phyloP scores from a whole-genome alignment of 768 basidiomycete species.

The Tricholoma hemisulphureum region DNA sequence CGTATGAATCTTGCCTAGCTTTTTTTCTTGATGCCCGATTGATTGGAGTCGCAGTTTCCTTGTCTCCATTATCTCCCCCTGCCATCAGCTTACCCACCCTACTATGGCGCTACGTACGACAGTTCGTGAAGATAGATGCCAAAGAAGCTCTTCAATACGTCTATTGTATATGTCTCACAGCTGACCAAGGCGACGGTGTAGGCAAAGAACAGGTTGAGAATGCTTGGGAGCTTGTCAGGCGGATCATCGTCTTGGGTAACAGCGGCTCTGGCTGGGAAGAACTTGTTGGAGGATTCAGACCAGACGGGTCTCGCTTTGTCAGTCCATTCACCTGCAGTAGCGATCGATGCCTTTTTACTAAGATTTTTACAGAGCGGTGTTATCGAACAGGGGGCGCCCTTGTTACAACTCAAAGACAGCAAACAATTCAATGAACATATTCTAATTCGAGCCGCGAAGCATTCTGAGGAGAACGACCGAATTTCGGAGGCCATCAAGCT shows the following conservation, averaged over 20 bases:
- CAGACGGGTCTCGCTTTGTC: slow-evolving; percentile 88
- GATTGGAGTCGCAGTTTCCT: slow-evolving; percentile 48
- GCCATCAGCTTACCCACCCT: slow-evolving; percentile 80
- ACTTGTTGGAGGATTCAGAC: slow-evolving; percentile 88
- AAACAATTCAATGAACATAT: slow-evolving; percentile 79
- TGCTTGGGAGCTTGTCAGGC: slow-evolving; percentile 76
- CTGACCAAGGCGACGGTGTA: slow-evolving; percentile 64
- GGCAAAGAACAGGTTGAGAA: slow-evolving; percentile 84
- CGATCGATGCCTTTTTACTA: background rate
- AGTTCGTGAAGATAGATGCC: slow-evolving; percentile 90
- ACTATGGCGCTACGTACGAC: slow-evolving; percentile 89
- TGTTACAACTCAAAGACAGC: slow-evolving; percentile 69
- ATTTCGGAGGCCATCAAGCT: slow-evolving; percentile 90
- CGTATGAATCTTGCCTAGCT: slow-evolving; percentile 44
- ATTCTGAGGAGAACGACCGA: slow-evolving; percentile 82
- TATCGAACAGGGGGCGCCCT: slow-evolving; percentile 77
- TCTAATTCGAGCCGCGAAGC: slow-evolving; percentile 76
- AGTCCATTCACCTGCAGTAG: slow-evolving; percentile 28
- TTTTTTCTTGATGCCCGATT: background rate
- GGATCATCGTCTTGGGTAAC: slow-evolving; percentile 78
- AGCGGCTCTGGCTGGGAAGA: slow-evolving; percentile 86
- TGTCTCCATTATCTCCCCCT: slow-evolving; percentile 66
- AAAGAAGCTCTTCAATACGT: slow-evolving; percentile 94
- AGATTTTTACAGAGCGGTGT: slow-evolving; percentile 62
- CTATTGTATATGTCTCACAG: slow-evolving; percentile 76